A percentile compares a stretch with the other conserved stretches of the same genome.
These are phyloP conservation scores for Metschnikowia dekortorum DNA, from an alignment of 805 yeast genomes.

Conservation along the genomic window DNA sequence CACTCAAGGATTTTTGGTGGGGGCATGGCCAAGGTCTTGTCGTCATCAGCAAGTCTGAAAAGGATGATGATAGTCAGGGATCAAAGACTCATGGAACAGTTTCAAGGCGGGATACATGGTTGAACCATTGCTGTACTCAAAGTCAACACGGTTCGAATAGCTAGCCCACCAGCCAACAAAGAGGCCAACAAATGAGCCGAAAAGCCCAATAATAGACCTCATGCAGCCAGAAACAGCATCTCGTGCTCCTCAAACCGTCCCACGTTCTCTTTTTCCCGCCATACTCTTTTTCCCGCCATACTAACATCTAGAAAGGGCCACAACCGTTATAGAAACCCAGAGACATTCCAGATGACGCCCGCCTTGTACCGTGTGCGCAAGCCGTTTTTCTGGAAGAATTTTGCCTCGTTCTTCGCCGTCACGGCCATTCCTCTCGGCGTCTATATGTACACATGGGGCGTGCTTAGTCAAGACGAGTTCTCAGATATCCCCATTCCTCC, in stretches of 20 bases:
- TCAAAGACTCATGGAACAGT: no score
- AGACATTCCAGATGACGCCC: constrained; percentile 84
- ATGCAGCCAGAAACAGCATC: no score
- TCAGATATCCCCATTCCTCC: constrained; percentile 95
- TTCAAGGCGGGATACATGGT: no score
- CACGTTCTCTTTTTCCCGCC: background rate
- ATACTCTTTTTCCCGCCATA: background rate
- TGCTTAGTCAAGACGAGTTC: constrained; percentile 74
- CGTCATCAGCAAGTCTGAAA: no score
- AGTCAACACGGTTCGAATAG: no score
- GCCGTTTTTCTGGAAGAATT: constrained; percentile 79
- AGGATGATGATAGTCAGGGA: no score
- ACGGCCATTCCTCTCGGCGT: constrained; percentile 66
- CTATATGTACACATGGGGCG: constrained; percentile 58
- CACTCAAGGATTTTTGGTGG: no score
- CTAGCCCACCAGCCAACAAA: no score
- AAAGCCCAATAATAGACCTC: no score
- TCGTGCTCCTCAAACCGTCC: background rate
- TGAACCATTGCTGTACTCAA: no score
- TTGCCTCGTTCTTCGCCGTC: constrained; percentile 54
- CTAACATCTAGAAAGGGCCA: constrained; percentile 37
- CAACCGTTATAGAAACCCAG: constrained; percentile 50
- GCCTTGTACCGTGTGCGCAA: constrained; percentile 87
- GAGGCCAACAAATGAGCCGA: no score
- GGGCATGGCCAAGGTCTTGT: no score